phyloP scores from a whole-genome alignment of 2,329 filamentous ascomycete genomes.

The Aspergillus unguis region DNA sequence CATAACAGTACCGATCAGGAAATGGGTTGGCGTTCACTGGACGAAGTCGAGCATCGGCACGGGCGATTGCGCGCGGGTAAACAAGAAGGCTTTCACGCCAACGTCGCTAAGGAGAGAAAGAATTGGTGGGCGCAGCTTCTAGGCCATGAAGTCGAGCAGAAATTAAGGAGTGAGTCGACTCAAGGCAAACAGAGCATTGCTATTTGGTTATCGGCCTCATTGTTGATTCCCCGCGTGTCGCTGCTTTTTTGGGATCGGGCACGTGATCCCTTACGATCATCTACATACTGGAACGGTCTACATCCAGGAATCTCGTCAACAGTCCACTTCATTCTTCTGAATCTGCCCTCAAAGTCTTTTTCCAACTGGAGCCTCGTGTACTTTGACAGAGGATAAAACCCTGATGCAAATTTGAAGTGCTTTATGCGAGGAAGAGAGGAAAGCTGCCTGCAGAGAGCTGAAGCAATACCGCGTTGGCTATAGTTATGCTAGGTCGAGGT shows the following conservation, averaged over 20 bases:
- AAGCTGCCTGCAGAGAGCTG: no score
- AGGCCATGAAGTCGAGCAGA: background rate
- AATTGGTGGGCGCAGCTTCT: background rate
- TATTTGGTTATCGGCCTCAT: background rate
- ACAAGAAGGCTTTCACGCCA: constrained; percentile 7
- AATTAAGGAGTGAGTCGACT: background rate
- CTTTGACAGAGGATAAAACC: no score
- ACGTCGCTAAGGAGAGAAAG: background rate
- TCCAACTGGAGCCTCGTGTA: no score
- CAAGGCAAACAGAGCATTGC: background rate
- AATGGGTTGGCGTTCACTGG: background rate
- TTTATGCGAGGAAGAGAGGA: no score
- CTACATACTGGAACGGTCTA: no score
- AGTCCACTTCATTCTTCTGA: no score
- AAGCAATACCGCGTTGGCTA: no score
- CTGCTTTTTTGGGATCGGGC: constrained; percentile 4
- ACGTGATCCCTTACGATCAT: background rate
- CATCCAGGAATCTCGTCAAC: no score
- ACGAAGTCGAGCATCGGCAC: constrained; percentile 2
- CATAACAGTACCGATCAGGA: constrained; percentile 53
- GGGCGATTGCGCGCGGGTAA: constrained; percentile 5
- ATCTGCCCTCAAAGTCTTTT: no score
- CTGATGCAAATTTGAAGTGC: no score
- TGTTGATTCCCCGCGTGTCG: background rate
- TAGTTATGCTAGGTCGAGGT: no score